phyloP scores from a whole-genome alignment of 495 filamentous ascomycete species.

The Neurospora africana region DNA sequence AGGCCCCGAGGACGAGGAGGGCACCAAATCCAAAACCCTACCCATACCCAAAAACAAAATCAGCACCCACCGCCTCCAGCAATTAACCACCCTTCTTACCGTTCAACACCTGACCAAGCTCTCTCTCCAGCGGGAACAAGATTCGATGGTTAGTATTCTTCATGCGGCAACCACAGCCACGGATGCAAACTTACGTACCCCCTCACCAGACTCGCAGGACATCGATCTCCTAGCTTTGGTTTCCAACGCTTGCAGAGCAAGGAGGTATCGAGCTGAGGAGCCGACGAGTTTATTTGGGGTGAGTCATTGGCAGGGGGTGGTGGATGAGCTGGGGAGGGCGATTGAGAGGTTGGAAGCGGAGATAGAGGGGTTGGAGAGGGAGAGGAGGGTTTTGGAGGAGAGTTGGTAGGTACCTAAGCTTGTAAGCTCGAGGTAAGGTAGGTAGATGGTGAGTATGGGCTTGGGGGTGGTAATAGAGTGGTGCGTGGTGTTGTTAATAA shows the following conservation, averaged over 20 bases:
- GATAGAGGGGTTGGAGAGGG: not conserved
- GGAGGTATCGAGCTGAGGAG: not conserved
- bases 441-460: not conserved
- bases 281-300: not conserved
- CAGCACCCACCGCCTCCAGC: not conserved
- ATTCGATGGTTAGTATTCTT: not conserved
- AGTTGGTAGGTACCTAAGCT: not conserved
- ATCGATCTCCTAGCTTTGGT: not conserved
- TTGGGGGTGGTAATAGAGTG: not conserved
- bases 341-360: not conserved
- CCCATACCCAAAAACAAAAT: not conserved
- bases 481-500: not conserved
- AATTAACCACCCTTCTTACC: not conserved
- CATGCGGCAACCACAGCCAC: not conserved
- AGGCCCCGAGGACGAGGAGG: not conserved
- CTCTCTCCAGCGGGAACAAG: not conserved
- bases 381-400: not conserved
- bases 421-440: not conserved
- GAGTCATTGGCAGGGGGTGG: not conserved
- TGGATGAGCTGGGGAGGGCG: not conserved
- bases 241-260: not conserved
- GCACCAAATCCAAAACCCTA: too few relatives aligned
- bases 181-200: not conserved
- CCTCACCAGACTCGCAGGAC: not conserved
- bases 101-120: not conserved